Percentiles rank a stretch among this genome's conserved stretches.
phyloP scores from a whole-genome alignment of 768 basidiomycete genomes.

The Mycena olivaceomarginata region DNA sequence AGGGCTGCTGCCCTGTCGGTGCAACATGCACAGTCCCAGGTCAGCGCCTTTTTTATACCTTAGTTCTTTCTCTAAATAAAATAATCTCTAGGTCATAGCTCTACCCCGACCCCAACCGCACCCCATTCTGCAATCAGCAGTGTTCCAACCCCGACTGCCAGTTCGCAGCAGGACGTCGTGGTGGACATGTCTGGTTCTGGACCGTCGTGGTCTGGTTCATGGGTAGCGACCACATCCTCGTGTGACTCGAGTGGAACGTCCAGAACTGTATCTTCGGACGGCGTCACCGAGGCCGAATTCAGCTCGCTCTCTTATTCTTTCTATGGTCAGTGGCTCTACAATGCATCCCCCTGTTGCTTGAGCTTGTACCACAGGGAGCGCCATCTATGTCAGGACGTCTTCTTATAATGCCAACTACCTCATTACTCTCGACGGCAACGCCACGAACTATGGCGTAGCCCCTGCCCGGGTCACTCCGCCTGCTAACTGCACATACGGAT shows the following conservation, averaged over 20 bases:
- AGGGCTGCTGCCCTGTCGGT: constrained; percentile 28
- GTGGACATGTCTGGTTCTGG: constrained; percentile 12
- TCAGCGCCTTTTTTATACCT: not conserved
- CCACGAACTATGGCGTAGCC: constrained; percentile 10
- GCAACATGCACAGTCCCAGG: not conserved
- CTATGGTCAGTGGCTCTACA: not conserved
- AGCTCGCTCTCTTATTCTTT: constrained; percentile 14
- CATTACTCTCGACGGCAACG: constrained; percentile 17
- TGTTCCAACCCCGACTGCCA: constrained; percentile 15
- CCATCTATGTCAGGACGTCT: constrained; percentile 15
- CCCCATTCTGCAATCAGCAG: constrained; percentile 13
- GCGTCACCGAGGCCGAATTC: not conserved
- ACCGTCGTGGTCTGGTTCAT: constrained; percentile 16
- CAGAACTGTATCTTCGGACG: constrained; percentile 13
- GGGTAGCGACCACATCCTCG: constrained; percentile 12
- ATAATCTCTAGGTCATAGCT: not conserved
- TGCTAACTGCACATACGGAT: constrained; percentile 33
- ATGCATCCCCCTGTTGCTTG: not conserved
- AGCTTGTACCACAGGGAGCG: constrained; percentile 3
- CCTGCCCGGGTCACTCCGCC: not conserved
- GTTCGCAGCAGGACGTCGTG: constrained; percentile 17
- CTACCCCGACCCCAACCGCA: constrained; percentile 1
- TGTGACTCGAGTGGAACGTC: constrained; percentile 21
- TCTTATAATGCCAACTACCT: constrained; percentile 23
- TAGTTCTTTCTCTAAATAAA: not conserved